Conservation (phyloP, 192 early-diverging fungal genomes). For the Blastocladiella britannica region DNA sequence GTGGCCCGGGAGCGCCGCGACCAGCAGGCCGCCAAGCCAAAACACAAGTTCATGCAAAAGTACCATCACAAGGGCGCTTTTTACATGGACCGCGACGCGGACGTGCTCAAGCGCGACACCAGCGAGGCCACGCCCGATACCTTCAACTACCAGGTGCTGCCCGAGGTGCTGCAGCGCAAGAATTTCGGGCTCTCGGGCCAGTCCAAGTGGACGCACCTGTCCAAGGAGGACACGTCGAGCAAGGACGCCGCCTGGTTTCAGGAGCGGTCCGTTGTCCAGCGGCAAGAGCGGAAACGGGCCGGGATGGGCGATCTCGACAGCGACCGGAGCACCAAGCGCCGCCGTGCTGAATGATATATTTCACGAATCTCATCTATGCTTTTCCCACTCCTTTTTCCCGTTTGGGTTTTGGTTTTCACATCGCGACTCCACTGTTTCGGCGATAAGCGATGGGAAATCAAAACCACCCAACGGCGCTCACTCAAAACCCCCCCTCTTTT, state of each 20-base stretch:
- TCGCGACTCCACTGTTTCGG: no score
- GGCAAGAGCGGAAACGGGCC: not conserved
- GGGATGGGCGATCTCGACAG: slow-evolving; percentile 3
- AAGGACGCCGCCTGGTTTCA: slow-evolving; percentile 4
- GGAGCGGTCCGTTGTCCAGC: not conserved
- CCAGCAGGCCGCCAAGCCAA: slow-evolving; percentile 28
- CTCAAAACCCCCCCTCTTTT: no score
- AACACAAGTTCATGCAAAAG: slow-evolving; percentile 45
- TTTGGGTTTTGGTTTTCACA: no score
- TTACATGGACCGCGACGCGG: slow-evolving; percentile 37
- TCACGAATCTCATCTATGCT: no score
- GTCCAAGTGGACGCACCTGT: slow-evolving; percentile 74
- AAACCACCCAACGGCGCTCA: no score
- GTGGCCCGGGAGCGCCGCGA: slow-evolving; percentile 30
- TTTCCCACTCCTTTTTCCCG: no score
- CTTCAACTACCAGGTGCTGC: slow-evolving; percentile 39
- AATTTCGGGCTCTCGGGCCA: slow-evolving; percentile 69
- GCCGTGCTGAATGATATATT: slow-evolving; percentile 12
- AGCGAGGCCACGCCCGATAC: slow-evolving; percentile 52
- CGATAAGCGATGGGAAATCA: no score
- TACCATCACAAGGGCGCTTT: slow-evolving; percentile 84
- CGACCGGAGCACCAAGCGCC: slow-evolving; percentile 9
- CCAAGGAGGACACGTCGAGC: slow-evolving; percentile 57
- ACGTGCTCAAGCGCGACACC: slow-evolving; percentile 41
- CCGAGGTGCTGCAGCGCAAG: slow-evolving; percentile 74